Base-by-base conservation (phyloP, 305 asterid species). In the Fraxinus velutina region DNA sequence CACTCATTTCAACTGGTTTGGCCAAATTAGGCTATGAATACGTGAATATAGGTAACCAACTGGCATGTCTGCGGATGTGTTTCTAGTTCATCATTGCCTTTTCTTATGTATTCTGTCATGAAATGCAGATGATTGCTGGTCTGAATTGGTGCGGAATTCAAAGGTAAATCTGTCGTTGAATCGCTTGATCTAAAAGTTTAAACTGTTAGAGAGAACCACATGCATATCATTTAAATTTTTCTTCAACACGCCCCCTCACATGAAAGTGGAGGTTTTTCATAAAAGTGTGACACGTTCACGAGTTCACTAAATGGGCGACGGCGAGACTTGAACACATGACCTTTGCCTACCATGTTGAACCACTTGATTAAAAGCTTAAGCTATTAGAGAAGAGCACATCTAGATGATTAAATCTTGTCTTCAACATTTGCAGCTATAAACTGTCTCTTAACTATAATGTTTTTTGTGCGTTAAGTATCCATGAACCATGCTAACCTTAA, bases 91-190 rank as follows among this genome's bases (percentile, higher is more conserved):
- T 79, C 3, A 57, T 66, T 24, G 29, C 52, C 78, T 64, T 60
- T 52, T 55, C 76, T 71, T 77, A 70, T 30, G 72, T 55, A 30
- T 81, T 84, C 34, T 7, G n/a, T 73, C 75, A 24, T 86, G 82
- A 73, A 73, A 81, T 82, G 85, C 96, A 96, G 99, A 96, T 85
- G 99, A 96, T 87, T 96, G 99, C 89, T 96, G 99, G 99, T 91
- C 98, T 72, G 88, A 86, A 42, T 64, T 84, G 60, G 39, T 10
- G n/a, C 93, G 99, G 33, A 87, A 92, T 82, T 81, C 83, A 2
- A 72, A 92, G 97, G 99, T 92, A 76, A 76, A 77, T 76, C 80
- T 27, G 12, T 73, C 24, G 79, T 39, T 71, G 62, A 19, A 42
- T 73, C n/a, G 64, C 81, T 27, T 66, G 8, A 66, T 66, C 21